These are phyloP conservation scores for Mycosphaerella arachidis DNA, from an alignment of 2,329 filamentous ascomycete species.

Conservation along the genomic window DNA sequence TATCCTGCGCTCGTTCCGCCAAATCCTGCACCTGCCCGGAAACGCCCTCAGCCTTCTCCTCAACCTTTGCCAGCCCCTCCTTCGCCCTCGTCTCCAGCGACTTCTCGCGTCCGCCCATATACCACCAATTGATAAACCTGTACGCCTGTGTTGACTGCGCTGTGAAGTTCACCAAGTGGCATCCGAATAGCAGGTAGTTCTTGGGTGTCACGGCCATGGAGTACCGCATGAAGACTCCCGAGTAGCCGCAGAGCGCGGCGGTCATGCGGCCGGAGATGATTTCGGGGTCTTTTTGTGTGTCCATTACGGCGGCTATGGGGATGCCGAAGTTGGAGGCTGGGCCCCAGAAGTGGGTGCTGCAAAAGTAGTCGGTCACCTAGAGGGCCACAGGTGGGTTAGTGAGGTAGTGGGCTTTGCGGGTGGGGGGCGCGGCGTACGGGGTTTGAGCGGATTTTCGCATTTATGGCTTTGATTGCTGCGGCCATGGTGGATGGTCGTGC, in stretches of 20 bases:
- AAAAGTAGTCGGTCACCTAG: conserved; percentile 48
- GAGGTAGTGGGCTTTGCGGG: background rate
- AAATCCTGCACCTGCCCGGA: conserved; percentile 28
- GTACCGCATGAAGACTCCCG: conserved; percentile 63
- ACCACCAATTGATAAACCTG: conserved; percentile 59
- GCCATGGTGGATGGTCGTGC: conserved; percentile 38
- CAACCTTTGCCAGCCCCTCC: conserved; percentile 29
- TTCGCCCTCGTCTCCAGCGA: conserved; percentile 36
- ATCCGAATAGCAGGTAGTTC: conserved; percentile 66
- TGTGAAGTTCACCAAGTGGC: conserved; percentile 61
- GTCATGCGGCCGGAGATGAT: conserved; percentile 64
- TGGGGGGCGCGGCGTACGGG: conserved; percentile 1
- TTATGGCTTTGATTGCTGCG: conserved; percentile 51
- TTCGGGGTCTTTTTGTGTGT: conserved; percentile 51
- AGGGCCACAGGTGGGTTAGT: background rate
- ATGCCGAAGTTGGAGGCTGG: conserved; percentile 52
- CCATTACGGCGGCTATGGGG: conserved; percentile 50
- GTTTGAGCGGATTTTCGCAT: conserved; percentile 50
- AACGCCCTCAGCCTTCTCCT: conserved; percentile 27
- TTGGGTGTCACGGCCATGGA: conserved; percentile 57
- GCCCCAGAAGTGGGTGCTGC: conserved; percentile 50
- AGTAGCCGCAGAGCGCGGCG: conserved; percentile 56
- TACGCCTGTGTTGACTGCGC: conserved; percentile 59
- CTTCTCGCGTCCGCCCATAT: conserved; percentile 45
- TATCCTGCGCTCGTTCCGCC: conserved; percentile 13